phyloP scores from a whole-genome alignment of 192 early-diverging fungal genomes.

The Phycomyces blakesleeanus region DNA sequence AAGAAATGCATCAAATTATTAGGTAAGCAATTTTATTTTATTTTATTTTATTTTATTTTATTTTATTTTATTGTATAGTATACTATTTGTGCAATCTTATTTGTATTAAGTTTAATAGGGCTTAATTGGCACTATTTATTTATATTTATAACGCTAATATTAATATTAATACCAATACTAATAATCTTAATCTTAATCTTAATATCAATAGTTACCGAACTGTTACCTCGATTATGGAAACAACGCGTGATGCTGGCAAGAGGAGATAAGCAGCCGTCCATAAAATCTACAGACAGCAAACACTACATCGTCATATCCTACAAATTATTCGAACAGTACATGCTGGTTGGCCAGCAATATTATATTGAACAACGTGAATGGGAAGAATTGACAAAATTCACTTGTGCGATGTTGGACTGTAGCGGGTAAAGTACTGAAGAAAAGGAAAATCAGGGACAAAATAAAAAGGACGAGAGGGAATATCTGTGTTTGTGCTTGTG shows the following conservation, averaged over 20 bases:
- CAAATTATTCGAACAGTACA: slow-evolving; percentile 20
- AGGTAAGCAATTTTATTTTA: slow-evolving; percentile 17
- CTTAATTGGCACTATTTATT: no score
- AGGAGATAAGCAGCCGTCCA: slow-evolving; percentile 9
- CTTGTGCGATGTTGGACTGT: slow-evolving; percentile 20
- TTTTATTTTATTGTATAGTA: no score
- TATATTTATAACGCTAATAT: no score
- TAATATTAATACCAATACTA: no score
- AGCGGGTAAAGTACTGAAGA: slow-evolving; percentile 19
- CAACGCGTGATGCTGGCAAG: slow-evolving; percentile 12
- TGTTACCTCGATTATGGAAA: slow-evolving; percentile 31
- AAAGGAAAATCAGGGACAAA: neutral
- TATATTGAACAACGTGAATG: slow-evolving; percentile 22
- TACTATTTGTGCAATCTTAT: no score
- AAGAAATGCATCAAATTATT: slow-evolving; percentile 19
- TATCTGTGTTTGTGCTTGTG: no score
- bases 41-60: no score
- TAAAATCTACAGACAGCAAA: slow-evolving; percentile 29
- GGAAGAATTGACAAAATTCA: slow-evolving; percentile 18
- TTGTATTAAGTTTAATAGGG: no score
- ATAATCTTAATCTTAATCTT: neutral
- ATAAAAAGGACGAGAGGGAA: no score
- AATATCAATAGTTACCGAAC: slow-evolving; percentile 9
- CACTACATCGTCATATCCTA: slow-evolving; percentile 26
- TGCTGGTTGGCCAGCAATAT: slow-evolving; percentile 28